Evolutionary conservation across 2,329 filamentous ascomycete species (phyloP).

Genomic region (Fusarium fujikuroi): DNA sequence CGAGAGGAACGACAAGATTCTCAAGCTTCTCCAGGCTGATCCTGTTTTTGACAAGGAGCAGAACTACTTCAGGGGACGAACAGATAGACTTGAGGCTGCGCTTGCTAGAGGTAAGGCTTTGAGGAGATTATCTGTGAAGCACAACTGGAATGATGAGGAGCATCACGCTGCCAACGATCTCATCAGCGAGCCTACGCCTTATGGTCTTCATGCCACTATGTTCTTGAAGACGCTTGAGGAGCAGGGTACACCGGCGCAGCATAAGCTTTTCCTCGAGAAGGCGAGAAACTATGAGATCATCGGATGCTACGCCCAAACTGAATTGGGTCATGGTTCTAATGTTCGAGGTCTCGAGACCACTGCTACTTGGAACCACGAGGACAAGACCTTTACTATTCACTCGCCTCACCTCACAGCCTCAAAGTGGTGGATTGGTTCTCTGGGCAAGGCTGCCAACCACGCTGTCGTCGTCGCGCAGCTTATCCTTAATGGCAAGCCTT

Average conservation of each 20-base stretch:
- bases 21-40: conserved; percentile 73
- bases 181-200: conserved; percentile 78
- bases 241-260: conserved; percentile 78
- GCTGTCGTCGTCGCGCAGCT: conserved; percentile 84
- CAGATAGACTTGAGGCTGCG: conserved; percentile 75
- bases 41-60: conserved; percentile 81
- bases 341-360: conserved; percentile 78
- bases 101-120: conserved; percentile 77
- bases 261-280: conserved; percentile 75
- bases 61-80: conserved; percentile 78
- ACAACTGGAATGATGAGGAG: conserved; percentile 76
- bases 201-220: conserved; percentile 72
- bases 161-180: conserved; percentile 72
- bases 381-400: conserved; percentile 80
- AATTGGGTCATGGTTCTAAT: conserved; percentile 82
- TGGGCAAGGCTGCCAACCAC: conserved; percentile 80
- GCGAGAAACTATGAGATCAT: conserved; percentile 77
- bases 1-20: conserved; percentile 67
- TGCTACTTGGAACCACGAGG: conserved; percentile 76
- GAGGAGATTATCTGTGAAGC: conserved; percentile 71
- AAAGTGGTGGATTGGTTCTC: conserved; percentile 88
- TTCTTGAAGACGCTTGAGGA: conserved; percentile 70
- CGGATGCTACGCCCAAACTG: conserved; percentile 84
- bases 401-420: conserved; percentile 78
- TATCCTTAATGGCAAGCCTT: conserved; percentile 72